Conservation (phyloP, 139 green algal genomes). For the Raphidocelis subcapitata region DNA sequence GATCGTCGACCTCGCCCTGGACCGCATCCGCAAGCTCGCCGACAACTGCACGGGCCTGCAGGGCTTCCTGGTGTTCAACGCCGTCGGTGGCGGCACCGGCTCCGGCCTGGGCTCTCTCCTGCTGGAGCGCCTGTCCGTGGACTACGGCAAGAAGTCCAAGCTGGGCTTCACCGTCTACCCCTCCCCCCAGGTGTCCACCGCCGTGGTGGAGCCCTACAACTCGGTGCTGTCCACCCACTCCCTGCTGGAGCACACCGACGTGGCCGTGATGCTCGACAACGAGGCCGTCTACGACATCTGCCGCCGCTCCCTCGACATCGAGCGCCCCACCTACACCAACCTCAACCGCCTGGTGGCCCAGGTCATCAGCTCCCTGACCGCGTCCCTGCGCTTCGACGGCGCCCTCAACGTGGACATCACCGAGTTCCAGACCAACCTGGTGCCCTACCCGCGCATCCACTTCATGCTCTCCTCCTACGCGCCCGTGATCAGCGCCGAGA, state of each 20-base stretch:
- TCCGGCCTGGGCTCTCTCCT: conserved; percentile 95
- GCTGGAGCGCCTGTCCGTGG: conserved; percentile 95
- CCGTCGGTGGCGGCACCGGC: conserved; percentile 93
- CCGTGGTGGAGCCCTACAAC: conserved; percentile 98
- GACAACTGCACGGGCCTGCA: conserved; percentile 98
- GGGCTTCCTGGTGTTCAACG: conserved; percentile 97
- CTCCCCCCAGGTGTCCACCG: conserved; percentile 73
- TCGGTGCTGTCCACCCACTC: conserved; percentile 96
- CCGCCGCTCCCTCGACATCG: conserved; percentile 94
- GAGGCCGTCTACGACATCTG: conserved; percentile 99
- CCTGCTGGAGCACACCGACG: conserved; percentile 97
- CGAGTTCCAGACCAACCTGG: conserved; percentile 99
- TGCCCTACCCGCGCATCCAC: conserved; percentile 98
- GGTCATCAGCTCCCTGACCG: conserved; percentile 95
- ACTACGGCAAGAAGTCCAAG: conserved; percentile 99
- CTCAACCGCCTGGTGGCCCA: conserved; percentile 74
- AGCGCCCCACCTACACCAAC: conserved; percentile 97
- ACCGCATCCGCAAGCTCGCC: conserved; percentile 95
- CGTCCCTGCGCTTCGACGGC: conserved; percentile 94
- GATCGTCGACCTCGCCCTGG: conserved; percentile 94
- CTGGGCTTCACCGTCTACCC: conserved; percentile 96
- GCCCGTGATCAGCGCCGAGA: conserved; percentile 98
- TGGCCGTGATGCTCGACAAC: conserved; percentile 97
- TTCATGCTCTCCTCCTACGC: conserved; percentile 99
- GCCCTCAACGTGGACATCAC: conserved; percentile 97